Conservation (phyloP, 2,329 filamentous ascomycete genomes). For the Didymellaceae sp. region DNA sequence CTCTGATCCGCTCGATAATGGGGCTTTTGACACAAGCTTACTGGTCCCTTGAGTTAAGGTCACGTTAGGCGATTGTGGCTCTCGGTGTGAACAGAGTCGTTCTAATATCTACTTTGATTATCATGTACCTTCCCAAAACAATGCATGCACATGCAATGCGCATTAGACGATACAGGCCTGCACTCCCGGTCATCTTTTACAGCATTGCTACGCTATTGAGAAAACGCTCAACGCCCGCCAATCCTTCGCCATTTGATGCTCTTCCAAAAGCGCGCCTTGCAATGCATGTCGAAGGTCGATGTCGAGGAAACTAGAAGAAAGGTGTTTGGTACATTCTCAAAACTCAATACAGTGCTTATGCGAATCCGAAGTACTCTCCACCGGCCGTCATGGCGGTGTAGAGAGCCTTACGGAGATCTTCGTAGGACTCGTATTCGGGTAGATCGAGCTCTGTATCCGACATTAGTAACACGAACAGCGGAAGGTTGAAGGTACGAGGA, state of each 20-base stretch:
- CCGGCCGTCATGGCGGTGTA: slow-evolving; percentile 97
- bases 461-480: slow-evolving; percentile 45
- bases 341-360: slow-evolving; percentile 59
- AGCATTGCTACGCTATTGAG: background rate
- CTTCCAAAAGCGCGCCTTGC: slow-evolving; percentile 37
- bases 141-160: background rate
- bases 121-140: slow-evolving; percentile 1
- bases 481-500: slow-evolving; percentile 37
- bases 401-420: slow-evolving; percentile 82
- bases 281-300: slow-evolving; percentile 36
- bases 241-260: slow-evolving; percentile 24
- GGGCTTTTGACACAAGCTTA: no score
- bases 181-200: slow-evolving; percentile 35
- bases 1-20: no score
- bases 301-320: slow-evolving; percentile 16
- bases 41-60: no score
- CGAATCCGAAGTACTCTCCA: slow-evolving; percentile 97
- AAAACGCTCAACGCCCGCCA: slow-evolving; percentile 10
- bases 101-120: slow-evolving; percentile 3
- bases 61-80: no score
- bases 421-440: slow-evolving; percentile 97
- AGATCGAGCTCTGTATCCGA: slow-evolving; percentile 82
- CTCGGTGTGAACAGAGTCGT: background rate
- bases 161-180: slow-evolving; percentile 31
- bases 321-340: slow-evolving; percentile 9